A percentile compares a stretch with the other conserved stretches of the same genome.
These are phyloP conservation scores for Apiotrichum veenhuisii DNA, from an alignment of 1,284 basidiomycete genomes.

Conservation along the genomic window DNA sequence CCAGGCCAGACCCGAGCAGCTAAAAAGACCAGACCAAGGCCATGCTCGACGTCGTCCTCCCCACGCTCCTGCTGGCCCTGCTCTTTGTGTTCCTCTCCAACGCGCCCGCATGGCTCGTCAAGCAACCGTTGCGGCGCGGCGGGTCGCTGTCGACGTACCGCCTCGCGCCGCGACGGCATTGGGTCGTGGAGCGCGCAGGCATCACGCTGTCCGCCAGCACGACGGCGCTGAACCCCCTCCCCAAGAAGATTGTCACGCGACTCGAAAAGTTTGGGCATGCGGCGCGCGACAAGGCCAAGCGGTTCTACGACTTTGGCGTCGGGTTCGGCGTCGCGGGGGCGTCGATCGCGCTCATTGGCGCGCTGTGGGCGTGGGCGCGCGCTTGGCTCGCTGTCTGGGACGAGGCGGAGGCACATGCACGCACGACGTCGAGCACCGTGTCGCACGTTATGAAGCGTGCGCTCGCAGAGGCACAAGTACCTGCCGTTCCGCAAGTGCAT, in stretches of 20 bases:
- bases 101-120: constrained; percentile 9
- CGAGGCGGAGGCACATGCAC: constrained; percentile 29
- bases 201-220: constrained; percentile 25
- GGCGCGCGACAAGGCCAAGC: not conserved
- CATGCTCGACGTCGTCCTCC: constrained; percentile 28
- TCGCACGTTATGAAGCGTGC: constrained; percentile 1
- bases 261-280: not conserved
- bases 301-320: constrained; percentile 27
- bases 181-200: constrained; percentile 21
- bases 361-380: constrained; percentile 24
- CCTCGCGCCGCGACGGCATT: constrained; percentile 16
- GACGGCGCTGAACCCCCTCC: constrained; percentile 25
- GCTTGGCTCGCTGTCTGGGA: constrained; percentile 35
- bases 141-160: constrained; percentile 19
- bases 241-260: constrained; percentile 5
- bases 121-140: constrained; percentile 4
- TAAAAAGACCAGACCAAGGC: not conserved
- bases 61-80: constrained; percentile 19
- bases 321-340: constrained; percentile 6
- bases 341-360: constrained; percentile 15
- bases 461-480: not conserved
- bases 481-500: constrained; percentile 2
- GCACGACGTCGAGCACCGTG: constrained; percentile 3
- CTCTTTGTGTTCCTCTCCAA: constrained; percentile 18
- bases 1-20: not conserved